Conservation (phyloP, 129 eudicot genomes). For the Solidago caesia region DNA sequence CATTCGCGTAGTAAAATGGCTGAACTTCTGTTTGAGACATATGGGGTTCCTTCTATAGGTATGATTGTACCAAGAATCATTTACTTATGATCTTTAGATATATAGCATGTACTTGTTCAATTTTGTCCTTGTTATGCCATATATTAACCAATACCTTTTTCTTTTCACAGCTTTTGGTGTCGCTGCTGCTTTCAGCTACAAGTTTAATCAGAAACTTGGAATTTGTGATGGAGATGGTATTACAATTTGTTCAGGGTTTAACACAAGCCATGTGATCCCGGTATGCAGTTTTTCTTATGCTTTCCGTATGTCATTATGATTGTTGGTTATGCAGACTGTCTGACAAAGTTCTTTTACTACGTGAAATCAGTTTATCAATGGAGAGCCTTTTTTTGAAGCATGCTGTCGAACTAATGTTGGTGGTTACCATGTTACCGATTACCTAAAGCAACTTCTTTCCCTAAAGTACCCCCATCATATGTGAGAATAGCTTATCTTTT, state of each 20-base stretch:
- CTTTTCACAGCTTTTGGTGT: constrained; percentile 77
- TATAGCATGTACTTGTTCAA: not conserved
- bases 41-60: constrained; percentile 99
- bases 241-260: constrained; percentile 86
- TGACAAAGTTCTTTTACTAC: not conserved
- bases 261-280: constrained; percentile 88
- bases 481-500: constrained; percentile 41
- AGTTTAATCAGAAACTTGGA: constrained; percentile 74
- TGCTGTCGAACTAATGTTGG: constrained; percentile 97
- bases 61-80: constrained; percentile 10
- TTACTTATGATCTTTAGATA: not conserved
- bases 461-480: constrained; percentile 90
- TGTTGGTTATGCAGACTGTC: not conserved
- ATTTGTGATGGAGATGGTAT: constrained; percentile 71
- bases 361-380: constrained; percentile 69
- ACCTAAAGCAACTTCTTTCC: constrained; percentile 94
- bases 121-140: constrained; percentile 4
- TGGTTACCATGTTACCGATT: constrained; percentile 92
- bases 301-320: constrained; percentile 17
- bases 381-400: constrained; percentile 96
- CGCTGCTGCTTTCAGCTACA: constrained; percentile 92
- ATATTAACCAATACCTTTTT: not conserved
- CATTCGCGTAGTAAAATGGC: constrained; percentile 97
- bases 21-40: constrained; percentile 90
- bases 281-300: constrained; percentile 41